These are phyloP conservation scores for Daphne laureola DNA, from an alignment of 441 rosid species.

Conservation along the genomic window DNA sequence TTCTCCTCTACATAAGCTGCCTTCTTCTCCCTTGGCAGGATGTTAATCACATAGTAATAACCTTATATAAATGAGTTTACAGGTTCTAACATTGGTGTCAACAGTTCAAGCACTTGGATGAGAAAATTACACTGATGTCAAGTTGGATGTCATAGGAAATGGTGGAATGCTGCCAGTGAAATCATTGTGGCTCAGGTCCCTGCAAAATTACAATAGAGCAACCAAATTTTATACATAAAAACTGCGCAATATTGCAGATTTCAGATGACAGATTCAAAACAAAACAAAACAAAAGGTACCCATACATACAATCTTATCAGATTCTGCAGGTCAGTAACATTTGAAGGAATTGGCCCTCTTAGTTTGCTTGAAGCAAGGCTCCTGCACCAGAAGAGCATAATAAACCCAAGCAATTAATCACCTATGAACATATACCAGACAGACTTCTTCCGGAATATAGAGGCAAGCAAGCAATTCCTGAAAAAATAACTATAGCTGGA, in stretches of 20 bases:
- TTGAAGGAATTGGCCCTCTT: conserved; percentile 33
- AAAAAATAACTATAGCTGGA: neutral
- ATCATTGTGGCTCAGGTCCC: conserved; percentile 51
- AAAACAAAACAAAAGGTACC: conserved; percentile 8
- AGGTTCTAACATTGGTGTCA: too few relatives aligned
- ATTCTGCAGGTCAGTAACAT: conserved; percentile 26
- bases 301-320: conserved; percentile 54
- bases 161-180: conserved; percentile 37
- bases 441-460: neutral
- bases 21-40: too few relatives aligned
- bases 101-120: conserved; percentile 5
- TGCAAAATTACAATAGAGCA: conserved; percentile 12
- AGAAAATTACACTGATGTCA: conserved; percentile 50
- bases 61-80: too few relatives aligned
- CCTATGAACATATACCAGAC: neutral
- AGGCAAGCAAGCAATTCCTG: neutral
- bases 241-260: neutral
- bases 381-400: conserved; percentile 26
- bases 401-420: neutral
- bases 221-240: neutral
- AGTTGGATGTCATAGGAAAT: conserved; percentile 32
- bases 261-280: conserved; percentile 4
- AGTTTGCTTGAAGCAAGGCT: conserved; percentile 34
- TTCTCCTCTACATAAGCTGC: too few relatives aligned
- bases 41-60: too few relatives aligned